Evolutionary conservation across 2,329 filamentous ascomycete species (phyloP).

Genomic region (Ceratocystis eucalypticola): DNA sequence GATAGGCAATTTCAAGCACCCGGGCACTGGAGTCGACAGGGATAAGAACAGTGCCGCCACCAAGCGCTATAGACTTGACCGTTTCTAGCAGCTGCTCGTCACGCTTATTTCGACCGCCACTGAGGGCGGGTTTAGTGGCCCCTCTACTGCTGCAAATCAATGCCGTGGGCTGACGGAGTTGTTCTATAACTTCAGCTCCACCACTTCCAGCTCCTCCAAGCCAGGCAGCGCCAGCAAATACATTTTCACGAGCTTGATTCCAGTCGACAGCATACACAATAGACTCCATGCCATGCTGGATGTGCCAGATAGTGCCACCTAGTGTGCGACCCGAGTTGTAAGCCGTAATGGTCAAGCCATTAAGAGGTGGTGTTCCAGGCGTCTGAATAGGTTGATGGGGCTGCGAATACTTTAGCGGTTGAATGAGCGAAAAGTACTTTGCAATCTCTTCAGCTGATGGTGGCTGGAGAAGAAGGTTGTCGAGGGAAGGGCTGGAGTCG

Average conservation of each 20-base stretch:
- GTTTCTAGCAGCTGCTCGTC: slow-evolving; percentile 77
- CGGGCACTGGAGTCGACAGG: slow-evolving; percentile 93
- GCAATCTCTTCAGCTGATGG: slow-evolving; percentile 82
- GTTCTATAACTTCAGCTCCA: slow-evolving; percentile 83
- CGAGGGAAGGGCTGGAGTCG: slow-evolving; percentile 34
- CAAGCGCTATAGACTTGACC: slow-evolving; percentile 62
- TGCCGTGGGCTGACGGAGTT: slow-evolving; percentile 82
- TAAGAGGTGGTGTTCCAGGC: slow-evolving; percentile 75
- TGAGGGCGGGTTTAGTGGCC: slow-evolving; percentile 53
- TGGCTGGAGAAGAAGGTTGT: slow-evolving; percentile 49
- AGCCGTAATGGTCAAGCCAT: slow-evolving; percentile 85
- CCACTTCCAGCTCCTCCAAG: slow-evolving; percentile 67
- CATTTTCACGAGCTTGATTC: slow-evolving; percentile 95
- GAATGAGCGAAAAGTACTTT: slow-evolving; percentile 78
- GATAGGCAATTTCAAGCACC: slow-evolving; percentile 79
- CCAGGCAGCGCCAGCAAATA: slow-evolving; percentile 87
- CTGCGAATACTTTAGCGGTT: slow-evolving; percentile 91
- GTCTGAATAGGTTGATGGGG: slow-evolving; percentile 81
- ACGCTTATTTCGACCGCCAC: slow-evolving; percentile 62
- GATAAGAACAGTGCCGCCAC: slow-evolving; percentile 82
- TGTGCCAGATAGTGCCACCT: slow-evolving; percentile 96
- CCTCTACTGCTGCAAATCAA: slow-evolving; percentile 83
- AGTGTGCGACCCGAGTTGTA: slow-evolving; percentile 94
- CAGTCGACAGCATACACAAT: slow-evolving; percentile 97
- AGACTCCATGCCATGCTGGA: slow-evolving; percentile 90